Percentiles rank a stretch among this genome's conserved stretches.
phyloP scores from a whole-genome alignment of 305 asterid species.

The Fraxinus baroniana region DNA sequence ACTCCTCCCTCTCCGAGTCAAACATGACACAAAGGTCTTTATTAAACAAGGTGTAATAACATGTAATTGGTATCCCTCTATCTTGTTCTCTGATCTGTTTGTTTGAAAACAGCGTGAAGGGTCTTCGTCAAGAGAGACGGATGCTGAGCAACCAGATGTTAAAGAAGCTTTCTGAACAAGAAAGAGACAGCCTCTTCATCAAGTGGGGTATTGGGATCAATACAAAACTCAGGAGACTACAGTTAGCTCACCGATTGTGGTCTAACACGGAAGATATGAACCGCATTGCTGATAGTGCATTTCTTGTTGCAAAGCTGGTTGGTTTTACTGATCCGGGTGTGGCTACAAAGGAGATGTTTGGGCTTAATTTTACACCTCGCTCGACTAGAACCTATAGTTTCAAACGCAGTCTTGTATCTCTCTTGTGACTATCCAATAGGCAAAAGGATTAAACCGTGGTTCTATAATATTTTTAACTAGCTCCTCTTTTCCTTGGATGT shows the following conservation, averaged over 20 bases:
- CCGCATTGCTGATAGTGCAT: slow-evolving; percentile 73
- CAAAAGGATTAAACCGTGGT: neutral
- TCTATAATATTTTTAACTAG: slow-evolving; percentile 17
- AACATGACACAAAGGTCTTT: neutral
- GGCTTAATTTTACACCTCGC: slow-evolving; percentile 70
- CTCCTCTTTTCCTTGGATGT: neutral
- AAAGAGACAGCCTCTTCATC: slow-evolving; percentile 64
- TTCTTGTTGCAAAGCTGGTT: slow-evolving; percentile 65
- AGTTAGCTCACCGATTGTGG: slow-evolving; percentile 71
- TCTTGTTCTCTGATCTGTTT: too few relatives aligned
- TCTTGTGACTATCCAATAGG: slow-evolving; percentile 37
- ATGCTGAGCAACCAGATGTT: slow-evolving; percentile 68
- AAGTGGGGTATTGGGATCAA: slow-evolving; percentile 75
- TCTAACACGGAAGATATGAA: slow-evolving; percentile 56
- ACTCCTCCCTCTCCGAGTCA: neutral
- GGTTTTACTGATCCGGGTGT: slow-evolving; percentile 56
- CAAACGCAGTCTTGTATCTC: slow-evolving; percentile 54
- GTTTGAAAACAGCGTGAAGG: slow-evolving; percentile 53
- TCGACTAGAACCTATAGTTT: slow-evolving; percentile 54
- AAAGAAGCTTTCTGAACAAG: slow-evolving; percentile 70
- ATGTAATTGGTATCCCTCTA: too few relatives aligned
- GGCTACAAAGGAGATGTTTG: slow-evolving; percentile 77
- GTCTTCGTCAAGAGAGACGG: slow-evolving; percentile 67
- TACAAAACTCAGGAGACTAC: slow-evolving; percentile 68
- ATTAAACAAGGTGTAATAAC: neutral